These are phyloP conservation scores for Pythium insidiosum DNA, from an alignment of 352 stramenopile species.

Conservation along the genomic window DNA sequence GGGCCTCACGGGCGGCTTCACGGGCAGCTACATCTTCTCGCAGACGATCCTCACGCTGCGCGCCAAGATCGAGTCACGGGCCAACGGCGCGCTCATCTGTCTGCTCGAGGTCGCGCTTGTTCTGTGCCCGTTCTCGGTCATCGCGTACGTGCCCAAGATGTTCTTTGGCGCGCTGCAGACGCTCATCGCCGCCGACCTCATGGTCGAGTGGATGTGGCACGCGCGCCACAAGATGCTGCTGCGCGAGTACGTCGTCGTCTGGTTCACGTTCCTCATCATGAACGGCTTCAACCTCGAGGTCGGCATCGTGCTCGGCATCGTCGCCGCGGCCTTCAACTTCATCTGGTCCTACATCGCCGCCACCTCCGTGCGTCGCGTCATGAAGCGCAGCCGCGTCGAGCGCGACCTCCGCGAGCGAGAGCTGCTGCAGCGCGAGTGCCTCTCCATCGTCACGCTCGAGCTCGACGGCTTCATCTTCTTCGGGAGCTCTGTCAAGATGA, in stretches of 20 bases:
- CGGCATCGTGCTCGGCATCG: conserved; percentile 91
- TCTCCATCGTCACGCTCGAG: conserved; percentile 82
- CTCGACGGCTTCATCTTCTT: conserved; percentile 87
- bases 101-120: conserved; percentile 68
- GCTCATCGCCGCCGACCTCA: conserved; percentile 95
- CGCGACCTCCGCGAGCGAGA: conserved; percentile 68
- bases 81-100: conserved; percentile 71
- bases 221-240: conserved; percentile 78
- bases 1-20: conserved; percentile 95
- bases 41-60: conserved; percentile 92
- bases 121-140: conserved; percentile 90
- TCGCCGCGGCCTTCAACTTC: conserved; percentile 86
- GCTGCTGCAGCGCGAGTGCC: conserved; percentile 55
- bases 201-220: conserved; percentile 95
- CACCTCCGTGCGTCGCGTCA: conserved; percentile 64
- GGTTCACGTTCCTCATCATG: conserved; percentile 93
- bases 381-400: conserved; percentile 78
- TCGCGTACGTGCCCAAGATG: conserved; percentile 94
- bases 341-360: conserved; percentile 76
- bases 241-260: conserved; percentile 90
- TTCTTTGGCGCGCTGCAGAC: conserved; percentile 97
- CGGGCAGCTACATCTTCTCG: conserved; percentile 98
- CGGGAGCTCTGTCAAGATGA: conserved; percentile 80
- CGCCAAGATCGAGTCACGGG: conserved; percentile 60
- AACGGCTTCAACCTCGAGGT: conserved; percentile 92